Base-by-base conservation (phyloP, 176 grass and related monocot genomes). In the Zoysia japonica region DNA sequence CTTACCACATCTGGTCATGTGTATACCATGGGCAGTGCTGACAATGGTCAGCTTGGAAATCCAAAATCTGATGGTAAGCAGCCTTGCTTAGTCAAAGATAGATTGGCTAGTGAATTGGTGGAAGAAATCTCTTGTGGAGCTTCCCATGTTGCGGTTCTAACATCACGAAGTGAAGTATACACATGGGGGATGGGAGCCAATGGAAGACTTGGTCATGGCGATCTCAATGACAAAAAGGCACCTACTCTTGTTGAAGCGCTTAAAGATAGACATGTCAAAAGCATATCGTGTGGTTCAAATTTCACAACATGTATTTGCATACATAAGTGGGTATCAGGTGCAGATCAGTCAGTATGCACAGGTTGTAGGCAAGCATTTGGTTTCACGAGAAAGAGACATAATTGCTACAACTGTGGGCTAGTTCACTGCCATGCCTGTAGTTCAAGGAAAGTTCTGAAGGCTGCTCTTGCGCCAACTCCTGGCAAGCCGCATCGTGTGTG, bases 231-330 rank as follows among this genome's bases (percentile, higher is more conserved):
- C 47, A 89, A 84, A 16, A 92, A 89, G 77, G 79, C 79, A 47
- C 96, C 96, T 5, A 93, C 90, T 73, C 67, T 93, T 19, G 82
- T 99, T 15, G 96, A 99, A n/a, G 86, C 84, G 56, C 61, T 99
- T 5, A 93, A 90, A 78, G 96, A 99, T 67, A 75, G 92, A 3
- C 96, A 99, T 74, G 96, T 99, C 48, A 99, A 91, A 75, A 95
- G 78, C 69, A 99, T 99, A 85, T 94, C 96, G 80, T 99, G 96
- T 56, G 96, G 96, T 61, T 94, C 92, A 55, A 99, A 92, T 63
- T 99, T 99, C 61, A 99, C 96, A 1, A 86, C 96, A 39, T 99
- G 96, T 75, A 99, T 99, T 70, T 99, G 96, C 86, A 99, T 99
- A 77, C 96, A 99, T 81, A 99, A 89, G 78, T 99, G 96, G 96